Evolutionary conservation across 768 basidiomycete genomes (phyloP).

Genomic region (Crassisporium funariophilum): DNA sequence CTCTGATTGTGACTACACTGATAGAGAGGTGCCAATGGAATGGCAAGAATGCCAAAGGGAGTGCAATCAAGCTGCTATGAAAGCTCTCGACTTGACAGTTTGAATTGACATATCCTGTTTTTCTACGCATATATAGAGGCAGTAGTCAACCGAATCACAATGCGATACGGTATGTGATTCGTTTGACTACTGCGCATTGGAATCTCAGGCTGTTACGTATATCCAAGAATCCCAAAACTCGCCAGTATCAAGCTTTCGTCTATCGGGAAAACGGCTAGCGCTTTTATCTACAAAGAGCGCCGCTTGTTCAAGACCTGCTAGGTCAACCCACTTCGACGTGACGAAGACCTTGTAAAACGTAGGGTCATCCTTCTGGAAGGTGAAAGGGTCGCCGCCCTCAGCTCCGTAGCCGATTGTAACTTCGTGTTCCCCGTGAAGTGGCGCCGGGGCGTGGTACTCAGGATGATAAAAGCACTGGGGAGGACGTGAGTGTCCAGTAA

Average conservation of each 20-base stretch:
- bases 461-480: not conserved
- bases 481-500: not conserved
- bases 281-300: not conserved
- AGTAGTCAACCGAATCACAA: too few relatives aligned
- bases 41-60: too few relatives aligned
- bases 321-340: not conserved
- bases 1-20: too few relatives aligned
- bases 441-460: not conserved
- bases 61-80: too few relatives aligned
- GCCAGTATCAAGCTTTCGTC: not conserved
- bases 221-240: slow-evolving; percentile 2
- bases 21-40: too few relatives aligned
- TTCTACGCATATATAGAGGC: too few relatives aligned
- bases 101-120: too few relatives aligned
- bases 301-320: not conserved
- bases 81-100: too few relatives aligned
- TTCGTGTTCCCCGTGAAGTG: not conserved
- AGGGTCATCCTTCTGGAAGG: not conserved
- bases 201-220: too few relatives aligned
- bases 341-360: not conserved
- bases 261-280: not conserved
- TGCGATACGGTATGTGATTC: too few relatives aligned
- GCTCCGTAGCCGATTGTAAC: not conserved
- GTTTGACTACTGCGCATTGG: too few relatives aligned
- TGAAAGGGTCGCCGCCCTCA: not conserved